Evolutionary conservation across 169 alveolate genomes (phyloP), one percentile per base, ranked within the genome.

Genomic region (Plasmodium berghei): DNA sequence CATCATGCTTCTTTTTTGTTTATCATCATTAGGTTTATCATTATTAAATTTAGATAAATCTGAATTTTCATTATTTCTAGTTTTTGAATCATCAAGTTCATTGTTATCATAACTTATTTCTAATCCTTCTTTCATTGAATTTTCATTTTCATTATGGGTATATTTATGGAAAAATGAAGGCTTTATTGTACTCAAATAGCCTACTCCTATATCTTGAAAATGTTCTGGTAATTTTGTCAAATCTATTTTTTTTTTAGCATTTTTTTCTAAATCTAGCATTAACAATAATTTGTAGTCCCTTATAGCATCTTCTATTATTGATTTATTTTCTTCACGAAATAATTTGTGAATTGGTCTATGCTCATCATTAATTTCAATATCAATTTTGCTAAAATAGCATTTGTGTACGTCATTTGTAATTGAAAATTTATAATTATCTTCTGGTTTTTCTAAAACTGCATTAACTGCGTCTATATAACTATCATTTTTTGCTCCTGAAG

Each of bases 351-450:
- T 12, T 14, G 40, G 70, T 14, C 16, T 24, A 5, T 66, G 20
- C 0, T 10, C 14, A 20, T 77, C 66, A 20, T 77, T 28, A 56
- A 77, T 18, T 0, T 16, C 28, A 9, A 77, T 59, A 45, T 77
- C 89, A 8, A 77, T 63, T 24, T 63, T 63, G 18, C 12, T 77
- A n/a, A 77, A 22, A 9, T 67, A 34, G 28, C 89, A 77, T 52
- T n/a, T 63, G 18, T 26, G 34, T 48, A 69, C 89, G 9, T 34
- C 66, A 1, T 20, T 63, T 10, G 66, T 24, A 16, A 63, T 8
- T 1, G 75, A 48, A 2, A 64, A 77, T 9, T 10, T 14, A 18
- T 16, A 73, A 12, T 34, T 46, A 0, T 75, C 89, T 5, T 62
- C 71, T 3, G 22, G 46, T 1, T 75, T 64, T 9, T 66, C 10